A percentile compares a stretch with the other conserved stretches of the same genome.
These are phyloP conservation scores for Coemansia sp. DNA, from an alignment of 192 early-diverging fungal species.

Conservation along the genomic window DNA sequence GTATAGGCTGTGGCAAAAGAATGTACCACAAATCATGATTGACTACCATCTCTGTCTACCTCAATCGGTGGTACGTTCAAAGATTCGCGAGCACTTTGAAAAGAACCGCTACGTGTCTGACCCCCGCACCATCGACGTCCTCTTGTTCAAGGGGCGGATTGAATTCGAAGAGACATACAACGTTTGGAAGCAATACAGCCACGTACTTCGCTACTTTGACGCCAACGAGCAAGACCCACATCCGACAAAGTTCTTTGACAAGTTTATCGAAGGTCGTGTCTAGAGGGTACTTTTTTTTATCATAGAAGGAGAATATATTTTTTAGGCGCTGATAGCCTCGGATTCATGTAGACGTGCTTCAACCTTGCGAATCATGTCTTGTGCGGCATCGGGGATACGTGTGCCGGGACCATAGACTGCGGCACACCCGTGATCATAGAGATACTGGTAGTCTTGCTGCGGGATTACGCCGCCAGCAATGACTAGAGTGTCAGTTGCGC, in stretches of 20 bases:
- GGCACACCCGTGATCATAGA: constrained; percentile 77
- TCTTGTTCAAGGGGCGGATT: constrained; percentile 83
- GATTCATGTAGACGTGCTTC: constrained; percentile 32
- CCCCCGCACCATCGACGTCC: constrained; percentile 73
- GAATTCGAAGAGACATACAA: constrained; percentile 91
- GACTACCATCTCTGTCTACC: constrained; percentile 76
- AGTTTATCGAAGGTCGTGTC: constrained; percentile 69
- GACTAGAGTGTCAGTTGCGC: constrained; percentile 71
- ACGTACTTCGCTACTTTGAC: constrained; percentile 85
- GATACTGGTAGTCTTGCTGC: constrained; percentile 81
- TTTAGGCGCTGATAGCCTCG: constrained; percentile 4
- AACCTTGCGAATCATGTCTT: constrained; percentile 77
- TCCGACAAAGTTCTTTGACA: constrained; percentile 73
- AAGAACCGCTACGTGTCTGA: constrained; percentile 79
- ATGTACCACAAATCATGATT: constrained; percentile 68
- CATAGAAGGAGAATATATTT: background rate
- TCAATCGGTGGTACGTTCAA: constrained; percentile 67
- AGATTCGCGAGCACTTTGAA: constrained; percentile 89
- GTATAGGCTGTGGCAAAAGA: constrained; percentile 70
- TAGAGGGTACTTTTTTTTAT: constrained; percentile 2
- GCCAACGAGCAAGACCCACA: constrained; percentile 70
- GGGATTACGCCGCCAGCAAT: constrained; percentile 89
- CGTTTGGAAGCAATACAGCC: constrained; percentile 89
- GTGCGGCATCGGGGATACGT: constrained; percentile 78
- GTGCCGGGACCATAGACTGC: constrained; percentile 90